Evolutionary conservation across 2,329 filamentous ascomycete genomes (phyloP), one percentile per base, ranked within the genome.

Genomic region (Neocatenulostroma microsporum): DNA sequence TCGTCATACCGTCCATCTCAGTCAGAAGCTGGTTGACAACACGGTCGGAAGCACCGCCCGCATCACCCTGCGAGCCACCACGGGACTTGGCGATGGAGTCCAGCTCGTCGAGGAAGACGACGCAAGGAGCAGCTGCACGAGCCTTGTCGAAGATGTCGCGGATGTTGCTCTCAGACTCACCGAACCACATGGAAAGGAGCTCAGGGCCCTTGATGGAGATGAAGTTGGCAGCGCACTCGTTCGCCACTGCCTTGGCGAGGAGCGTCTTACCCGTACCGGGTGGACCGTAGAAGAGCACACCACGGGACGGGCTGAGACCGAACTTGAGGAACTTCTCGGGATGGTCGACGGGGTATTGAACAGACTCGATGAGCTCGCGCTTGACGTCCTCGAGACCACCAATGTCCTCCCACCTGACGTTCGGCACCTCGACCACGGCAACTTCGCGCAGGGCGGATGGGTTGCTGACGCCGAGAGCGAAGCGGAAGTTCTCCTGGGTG

Each of bases 301-400:
- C 91, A 57, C 89, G 86, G 48, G 91, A 96, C 45, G 91, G 91
- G 43, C 88, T 95, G 57, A 98, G 82, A 65, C 91, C 93, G 49
- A 98, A 98, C 74, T 98, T 98, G 80, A 95, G 87, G 80, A 96
- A 98, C 73, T 93, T 96, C 68, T 98, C 93, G 54, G 91, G 93
- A 61, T 98, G 91, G 63, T 98, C 91, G 66, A 98, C 91, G 17
- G 91, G 93, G 70, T 98, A 98, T 66, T 98, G 91, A 32, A 98
- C 89, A 60, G 82, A 89, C 73, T 98, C 91, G 73, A 93, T 91
- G 66, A 98, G 88, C 64, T 98, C 91, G 70, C 91, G 86, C 83
- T 98, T 98, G 80, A 98, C 91, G 30, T 80, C 82, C 66, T 95
- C 87, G 60, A 98, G 76, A 70, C 91, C 91, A 80, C 91, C 93